phyloP scores from a whole-genome alignment of 768 basidiomycete genomes.

The Ramaria rubella region DNA sequence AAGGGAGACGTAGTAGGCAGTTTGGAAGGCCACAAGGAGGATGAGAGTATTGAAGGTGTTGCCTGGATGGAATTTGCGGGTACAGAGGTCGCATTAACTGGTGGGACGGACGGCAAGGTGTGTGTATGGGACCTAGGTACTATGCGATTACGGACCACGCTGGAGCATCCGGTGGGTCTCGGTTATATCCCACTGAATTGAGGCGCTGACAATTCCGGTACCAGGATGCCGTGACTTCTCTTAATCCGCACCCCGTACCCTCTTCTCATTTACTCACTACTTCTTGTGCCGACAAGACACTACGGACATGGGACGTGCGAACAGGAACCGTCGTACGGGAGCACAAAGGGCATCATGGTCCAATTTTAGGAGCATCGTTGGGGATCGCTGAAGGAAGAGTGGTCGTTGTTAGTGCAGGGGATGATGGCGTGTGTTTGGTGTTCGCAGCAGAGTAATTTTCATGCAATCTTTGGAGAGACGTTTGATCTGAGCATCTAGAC shows the following conservation, averaged over 20 bases:
- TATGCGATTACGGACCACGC: constrained; percentile 72
- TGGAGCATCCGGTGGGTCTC: constrained; percentile 68
- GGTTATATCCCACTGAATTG: not conserved
- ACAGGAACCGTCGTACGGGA: constrained; percentile 71
- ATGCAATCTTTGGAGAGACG: no score
- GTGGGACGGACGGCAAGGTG: constrained; percentile 89
- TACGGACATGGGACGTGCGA: constrained; percentile 91
- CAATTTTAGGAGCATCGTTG: constrained; percentile 69
- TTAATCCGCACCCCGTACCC: constrained; percentile 69
- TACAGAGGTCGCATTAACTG: constrained; percentile 64
- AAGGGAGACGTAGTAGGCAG: constrained; percentile 78
- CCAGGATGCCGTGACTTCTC: constrained; percentile 81
- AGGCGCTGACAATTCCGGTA: not conserved
- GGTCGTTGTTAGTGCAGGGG: constrained; percentile 79
- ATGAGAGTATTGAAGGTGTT: constrained; percentile 83
- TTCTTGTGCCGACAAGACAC: constrained; percentile 77
- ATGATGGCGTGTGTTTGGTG: constrained; percentile 83
- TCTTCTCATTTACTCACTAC: constrained; percentile 75
- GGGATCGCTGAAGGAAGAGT: constrained; percentile 53
- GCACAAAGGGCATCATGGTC: constrained; percentile 76
- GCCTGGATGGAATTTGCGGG: constrained; percentile 71
- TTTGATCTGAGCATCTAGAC: not conserved
- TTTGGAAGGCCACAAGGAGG: constrained; percentile 78
- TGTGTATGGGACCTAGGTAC: constrained; percentile 93
- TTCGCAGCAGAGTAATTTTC: constrained; percentile 51